Conservation (phyloP, 2,329 filamentous ascomycete genomes). For the Curvularia lunata region DNA sequence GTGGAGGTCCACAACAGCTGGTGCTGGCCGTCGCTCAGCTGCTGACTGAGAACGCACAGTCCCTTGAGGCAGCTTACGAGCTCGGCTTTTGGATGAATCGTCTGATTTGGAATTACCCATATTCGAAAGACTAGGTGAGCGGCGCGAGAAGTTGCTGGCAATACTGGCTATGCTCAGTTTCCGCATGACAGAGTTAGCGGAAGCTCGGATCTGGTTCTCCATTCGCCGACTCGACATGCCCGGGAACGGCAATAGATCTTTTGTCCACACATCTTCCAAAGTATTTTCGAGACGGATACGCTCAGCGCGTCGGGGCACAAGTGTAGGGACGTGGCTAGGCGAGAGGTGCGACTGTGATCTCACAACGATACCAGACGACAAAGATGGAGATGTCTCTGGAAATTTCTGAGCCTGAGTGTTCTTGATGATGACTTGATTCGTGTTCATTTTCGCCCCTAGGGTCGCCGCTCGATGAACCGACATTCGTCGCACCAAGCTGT, state of each 20-base stretch:
- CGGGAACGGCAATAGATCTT: constrained; percentile 79
- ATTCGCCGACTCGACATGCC: constrained; percentile 73
- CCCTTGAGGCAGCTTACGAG: constrained; percentile 36
- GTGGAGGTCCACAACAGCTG: constrained; percentile 54
- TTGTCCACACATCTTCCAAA: constrained; percentile 82
- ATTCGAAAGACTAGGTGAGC: constrained; percentile 66
- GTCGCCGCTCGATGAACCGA: constrained; percentile 83
- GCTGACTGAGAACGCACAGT: constrained; percentile 33
- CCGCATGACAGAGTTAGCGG: constrained; percentile 85
- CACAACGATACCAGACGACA: constrained; percentile 64
- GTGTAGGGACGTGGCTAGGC: constrained; percentile 69
- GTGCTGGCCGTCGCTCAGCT: constrained; percentile 36
- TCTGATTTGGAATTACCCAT: constrained; percentile 48
- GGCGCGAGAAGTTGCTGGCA: constrained; percentile 75
- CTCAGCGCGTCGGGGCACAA: constrained; percentile 77
- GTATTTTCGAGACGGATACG: constrained; percentile 76
- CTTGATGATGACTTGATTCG: constrained; percentile 82
- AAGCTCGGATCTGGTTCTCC: constrained; percentile 76
- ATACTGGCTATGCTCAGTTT: constrained; percentile 86
- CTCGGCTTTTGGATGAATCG: constrained; percentile 41
- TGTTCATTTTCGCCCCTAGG: constrained; percentile 69
- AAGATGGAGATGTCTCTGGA: constrained; percentile 53
- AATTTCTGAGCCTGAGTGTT: constrained; percentile 77
- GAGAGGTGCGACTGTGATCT: constrained; percentile 81
- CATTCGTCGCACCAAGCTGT: constrained; percentile 68